Base-by-base conservation (phyloP, 2,329 filamentous ascomycete species). In the Beauveria pseudobassiana region DNA sequence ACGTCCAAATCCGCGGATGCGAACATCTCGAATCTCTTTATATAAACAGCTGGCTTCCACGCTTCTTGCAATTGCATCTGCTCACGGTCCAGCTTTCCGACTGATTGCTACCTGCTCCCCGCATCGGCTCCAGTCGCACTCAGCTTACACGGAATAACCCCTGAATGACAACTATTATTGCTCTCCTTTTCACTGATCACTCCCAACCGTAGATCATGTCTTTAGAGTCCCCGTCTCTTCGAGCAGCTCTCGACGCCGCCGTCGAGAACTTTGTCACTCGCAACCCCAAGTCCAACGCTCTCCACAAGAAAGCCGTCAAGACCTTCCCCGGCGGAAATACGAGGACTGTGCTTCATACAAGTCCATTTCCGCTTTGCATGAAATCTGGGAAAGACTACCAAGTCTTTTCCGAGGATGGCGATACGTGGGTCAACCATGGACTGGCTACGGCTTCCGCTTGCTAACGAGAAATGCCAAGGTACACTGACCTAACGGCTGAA, bases 401-500 rank as follows among this genome's bases (percentile, higher is more conserved):
- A 45, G 66, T 80, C 7, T 74, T 69, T 3, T 78, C 77, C 2
- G 75, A 75, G 46, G 78, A 80, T 54, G 76, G 71, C 8, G 69
- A 74, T 22, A 70, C 67, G 69, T 74, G 67, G 54, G 70, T 67
- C 5, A 3, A 9, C 7, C 5, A 18, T 0, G 3, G 14, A 3
- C n/a, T 10, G n/a, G 3, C 40, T 8, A 22, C 22, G 22, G 5
- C 9, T 59, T 6, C 8, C 2, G 16, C 6, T 20, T 7, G 8
- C 12, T 59, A 64, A 20, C 10, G 7, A 43, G 9, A 14, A 34
- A 3, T 38, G 22, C 2, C 34, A 48, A 78, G 75, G 49, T 87
- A 87, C 68, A 74, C 79, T 16, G 86, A 90, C 66, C 76, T 89
- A 8, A 75, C 86, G 1, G 81, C 82, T 40, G 87, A 89, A 70